Base-by-base conservation (phyloP, 495 filamentous ascomycete species). In the Lentithecium fluviatile region DNA sequence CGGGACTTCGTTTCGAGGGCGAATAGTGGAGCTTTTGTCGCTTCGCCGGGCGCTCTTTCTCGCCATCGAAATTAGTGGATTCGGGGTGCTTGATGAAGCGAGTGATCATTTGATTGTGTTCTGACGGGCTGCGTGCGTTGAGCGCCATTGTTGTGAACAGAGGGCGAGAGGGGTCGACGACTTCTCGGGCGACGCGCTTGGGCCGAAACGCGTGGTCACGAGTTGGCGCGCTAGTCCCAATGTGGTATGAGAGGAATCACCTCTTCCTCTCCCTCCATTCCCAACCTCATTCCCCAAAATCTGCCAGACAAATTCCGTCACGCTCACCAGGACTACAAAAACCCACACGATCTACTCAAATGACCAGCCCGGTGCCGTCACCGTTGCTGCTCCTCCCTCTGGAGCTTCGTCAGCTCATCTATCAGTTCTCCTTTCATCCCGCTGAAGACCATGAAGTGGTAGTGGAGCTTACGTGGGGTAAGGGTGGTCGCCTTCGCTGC, bases 101-200 rank as follows among this genome's bases (percentile, higher is more conserved):
- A 8, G 66, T 69, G 25, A 73, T 65, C 71, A 75, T 75, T 32
- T 66, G 62, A 64, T 73, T 75, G 58, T 75, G 71, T 53, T 70
- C 72, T 0, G 71, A 64, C 23, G 71, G 69, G 43, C 62, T 73
- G 43, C 63, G 66, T 15, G 58, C 11, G 47, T 67, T 64, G 56
- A 75, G 64, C 7, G 72, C 73, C 48, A 81, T 72, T 17, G 43
- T 62, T 21, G 45, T 37, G 29, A 32, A 32, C 8, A 7, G 15
- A 7, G 24, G 24, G 15, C 15, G 46, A 15, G 46, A 15, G 5
- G 46, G 21, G 6, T 4, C 15, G 13, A 21, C 40, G 40, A 5
- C 13, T 43, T 13, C 40, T 15, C 3, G 40, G 6, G 40, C 3
- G 13, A 43, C 40, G 40, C 40, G 40, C 13, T 15, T 15, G 15